phyloP scores from a whole-genome alignment of 768 basidiomycete species.

The Pholiota molesta region DNA sequence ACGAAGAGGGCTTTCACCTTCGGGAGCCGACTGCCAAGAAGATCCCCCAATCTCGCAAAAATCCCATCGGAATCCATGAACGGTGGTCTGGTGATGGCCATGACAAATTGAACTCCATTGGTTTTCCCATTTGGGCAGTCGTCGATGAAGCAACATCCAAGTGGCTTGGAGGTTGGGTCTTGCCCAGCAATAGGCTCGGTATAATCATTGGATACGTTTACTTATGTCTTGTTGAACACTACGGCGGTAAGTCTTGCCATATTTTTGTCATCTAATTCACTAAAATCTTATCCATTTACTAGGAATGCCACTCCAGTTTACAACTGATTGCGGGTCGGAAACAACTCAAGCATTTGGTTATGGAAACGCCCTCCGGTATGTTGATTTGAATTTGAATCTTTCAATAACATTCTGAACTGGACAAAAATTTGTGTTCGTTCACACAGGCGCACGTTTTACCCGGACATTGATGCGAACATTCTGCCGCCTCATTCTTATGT shows the following conservation, averaged over 20 bases:
- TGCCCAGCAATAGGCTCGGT: conserved; percentile 38
- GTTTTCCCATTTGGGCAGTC: conserved; percentile 40
- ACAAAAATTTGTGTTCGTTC: no score
- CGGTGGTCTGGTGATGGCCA: conserved; percentile 42
- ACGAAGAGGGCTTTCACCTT: conserved; percentile 27
- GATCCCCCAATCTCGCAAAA: conserved; percentile 26
- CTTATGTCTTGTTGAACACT: conserved; percentile 30
- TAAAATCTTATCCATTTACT: no score
- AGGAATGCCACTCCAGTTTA: conserved; percentile 38
- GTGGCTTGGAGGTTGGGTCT: conserved; percentile 38
- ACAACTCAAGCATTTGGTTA: conserved; percentile 35
- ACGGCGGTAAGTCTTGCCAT: conserved; percentile 29
- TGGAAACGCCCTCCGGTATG: conserved; percentile 32
- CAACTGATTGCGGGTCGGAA: conserved; percentile 39
- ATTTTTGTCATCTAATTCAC: not conserved
- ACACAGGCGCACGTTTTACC: conserved; percentile 28
- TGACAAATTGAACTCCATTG: conserved; percentile 41
- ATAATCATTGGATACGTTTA: conserved; percentile 34
- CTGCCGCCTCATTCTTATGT: conserved; percentile 33
- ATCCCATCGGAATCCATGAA: conserved; percentile 36
- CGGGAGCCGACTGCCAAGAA: conserved; percentile 33
- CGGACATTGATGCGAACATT: conserved; percentile 26
- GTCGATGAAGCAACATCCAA: conserved; percentile 32
- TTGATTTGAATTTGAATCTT: no score
- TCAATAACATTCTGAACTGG: no score